Conservation (phyloP, 2,329 filamentous ascomycete genomes). For the Colletotrichum phormii region DNA sequence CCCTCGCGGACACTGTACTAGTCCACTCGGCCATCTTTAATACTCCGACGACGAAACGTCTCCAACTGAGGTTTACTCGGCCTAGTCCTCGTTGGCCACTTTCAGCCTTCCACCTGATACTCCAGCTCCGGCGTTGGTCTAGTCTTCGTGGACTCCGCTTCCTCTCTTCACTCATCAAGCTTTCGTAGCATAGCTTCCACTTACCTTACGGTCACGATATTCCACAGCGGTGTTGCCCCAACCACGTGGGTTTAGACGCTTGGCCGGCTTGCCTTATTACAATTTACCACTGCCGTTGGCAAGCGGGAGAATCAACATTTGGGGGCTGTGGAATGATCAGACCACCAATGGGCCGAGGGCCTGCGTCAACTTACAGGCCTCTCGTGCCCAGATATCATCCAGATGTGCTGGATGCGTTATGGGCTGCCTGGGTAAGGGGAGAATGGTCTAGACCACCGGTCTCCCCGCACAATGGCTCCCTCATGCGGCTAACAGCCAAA, state of each 20-base stretch:
- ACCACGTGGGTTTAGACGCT: neutral
- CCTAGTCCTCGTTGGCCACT: neutral
- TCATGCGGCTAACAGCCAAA: slow-evolving; percentile 18
- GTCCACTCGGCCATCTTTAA: neutral
- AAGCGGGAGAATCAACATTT: neutral
- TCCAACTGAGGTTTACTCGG: neutral
- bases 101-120: neutral
- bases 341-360: slow-evolving; percentile 6
- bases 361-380: neutral
- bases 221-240: neutral
- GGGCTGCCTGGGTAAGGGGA: slow-evolving; percentile 31
- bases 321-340: slow-evolving; percentile 1
- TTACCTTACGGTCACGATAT: neutral
- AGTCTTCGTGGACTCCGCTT: neutral
- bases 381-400: slow-evolving; percentile 6
- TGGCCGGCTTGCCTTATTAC: neutral
- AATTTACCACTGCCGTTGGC: neutral
- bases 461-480: slow-evolving; percentile 23
- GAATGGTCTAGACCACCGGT: slow-evolving; percentile 29
- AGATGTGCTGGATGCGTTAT: slow-evolving; percentile 6
- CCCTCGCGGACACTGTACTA: neutral
- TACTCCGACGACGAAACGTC: neutral
- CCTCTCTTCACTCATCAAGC: neutral
- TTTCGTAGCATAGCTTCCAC: neutral
- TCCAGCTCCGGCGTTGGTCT: neutral